Evolutionary conservation across 2,329 filamentous ascomycete genomes (phyloP).

Genomic region (Ambrosiella xylebori): DNA sequence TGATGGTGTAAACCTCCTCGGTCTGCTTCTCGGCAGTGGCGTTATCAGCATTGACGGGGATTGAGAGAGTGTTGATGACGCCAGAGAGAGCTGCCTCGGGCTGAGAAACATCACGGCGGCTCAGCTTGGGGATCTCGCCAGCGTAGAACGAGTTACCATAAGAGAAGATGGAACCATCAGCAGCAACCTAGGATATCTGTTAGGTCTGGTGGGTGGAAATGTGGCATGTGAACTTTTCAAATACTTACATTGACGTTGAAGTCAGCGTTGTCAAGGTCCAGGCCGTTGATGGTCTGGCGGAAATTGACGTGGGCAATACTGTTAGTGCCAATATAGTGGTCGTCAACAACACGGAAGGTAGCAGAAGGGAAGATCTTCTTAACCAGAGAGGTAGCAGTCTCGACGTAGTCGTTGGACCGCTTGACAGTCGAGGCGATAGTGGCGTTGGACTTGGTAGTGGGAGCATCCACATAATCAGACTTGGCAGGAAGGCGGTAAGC

Average conservation of each 20-base stretch:
- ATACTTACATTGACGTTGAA: conserved; percentile 41
- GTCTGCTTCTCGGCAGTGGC: conserved; percentile 17
- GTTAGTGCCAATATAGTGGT: conserved; percentile 37
- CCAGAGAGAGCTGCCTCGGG: conserved; percentile 28
- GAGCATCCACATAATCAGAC: conserved; percentile 20
- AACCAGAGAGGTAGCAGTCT: conserved; percentile 28
- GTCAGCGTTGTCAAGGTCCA: conserved; percentile 43
- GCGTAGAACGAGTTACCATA: conserved; percentile 33
- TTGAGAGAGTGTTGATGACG: conserved; percentile 20
- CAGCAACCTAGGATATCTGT: conserved; percentile 24
- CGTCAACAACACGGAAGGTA: conserved; percentile 32
- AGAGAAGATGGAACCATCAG: conserved; percentile 38
- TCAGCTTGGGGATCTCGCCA: conserved; percentile 26
- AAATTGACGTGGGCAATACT: conserved; percentile 41
- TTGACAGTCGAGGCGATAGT: conserved; percentile 15
- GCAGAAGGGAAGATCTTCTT: conserved; percentile 22
- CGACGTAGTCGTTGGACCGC: conserved; percentile 20
- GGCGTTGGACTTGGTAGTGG: conserved; percentile 14
- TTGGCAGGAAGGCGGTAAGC: conserved; percentile 20
- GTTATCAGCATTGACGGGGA: conserved; percentile 20
- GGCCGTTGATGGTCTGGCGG: conserved; percentile 38
- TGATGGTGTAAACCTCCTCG: conserved; percentile 24
- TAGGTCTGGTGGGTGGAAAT: background rate
- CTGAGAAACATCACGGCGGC: conserved; percentile 24
- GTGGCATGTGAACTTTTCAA: background rate